phyloP scores from a whole-genome alignment of 1,284 basidiomycete species.

The Moesziomyces aphidis region DNA sequence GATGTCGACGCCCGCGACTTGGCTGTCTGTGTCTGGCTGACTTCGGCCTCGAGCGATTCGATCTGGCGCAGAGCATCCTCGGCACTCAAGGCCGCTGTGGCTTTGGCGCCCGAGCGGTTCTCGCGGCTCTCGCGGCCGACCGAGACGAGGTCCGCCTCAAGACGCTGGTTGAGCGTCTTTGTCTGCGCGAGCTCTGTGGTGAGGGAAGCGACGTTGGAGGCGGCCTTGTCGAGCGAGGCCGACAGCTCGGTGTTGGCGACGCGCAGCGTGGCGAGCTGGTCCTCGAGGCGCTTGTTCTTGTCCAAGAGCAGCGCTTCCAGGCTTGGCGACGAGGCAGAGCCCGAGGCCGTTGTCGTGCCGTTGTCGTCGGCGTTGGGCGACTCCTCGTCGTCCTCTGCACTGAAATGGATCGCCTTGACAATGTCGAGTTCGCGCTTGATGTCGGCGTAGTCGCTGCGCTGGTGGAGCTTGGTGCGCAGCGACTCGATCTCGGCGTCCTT shows the following conservation, averaged over 20 bases:
- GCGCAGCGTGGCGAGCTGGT: conserved; percentile 90
- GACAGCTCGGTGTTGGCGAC: conserved; percentile 72
- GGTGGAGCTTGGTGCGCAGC: conserved; percentile 71
- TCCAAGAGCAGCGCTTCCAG: conserved; percentile 89
- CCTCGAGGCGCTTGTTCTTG: conserved; percentile 93
- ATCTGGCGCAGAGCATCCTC: conserved; percentile 40
- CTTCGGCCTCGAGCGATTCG: conserved; percentile 37
- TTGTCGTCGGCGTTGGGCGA: conserved; percentile 58
- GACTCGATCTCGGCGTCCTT: conserved; percentile 80
- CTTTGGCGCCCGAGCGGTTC: conserved; percentile 5
- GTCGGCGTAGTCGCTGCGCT: conserved; percentile 78
- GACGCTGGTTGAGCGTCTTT: conserved; percentile 81
- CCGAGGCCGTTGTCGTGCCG: no score
- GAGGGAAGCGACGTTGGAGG: conserved; percentile 75
- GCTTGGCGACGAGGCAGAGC: conserved; percentile 68
- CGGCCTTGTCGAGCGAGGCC: conserved; percentile 61
- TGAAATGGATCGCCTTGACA: conserved; percentile 60
- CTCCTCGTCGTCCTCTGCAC: conserved; percentile 71
- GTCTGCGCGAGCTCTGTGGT: conserved; percentile 81
- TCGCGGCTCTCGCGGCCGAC: conserved; percentile 17
- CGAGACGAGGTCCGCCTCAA: conserved; percentile 85
- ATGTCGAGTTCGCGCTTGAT: conserved; percentile 71
- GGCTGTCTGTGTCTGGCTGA: not conserved
- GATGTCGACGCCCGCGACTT: not conserved
- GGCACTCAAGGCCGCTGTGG: conserved; percentile 21